These are phyloP conservation scores for Melampsora larici-populina DNA, from an alignment of 1,284 basidiomycete genomes.

Conservation along the genomic window DNA sequence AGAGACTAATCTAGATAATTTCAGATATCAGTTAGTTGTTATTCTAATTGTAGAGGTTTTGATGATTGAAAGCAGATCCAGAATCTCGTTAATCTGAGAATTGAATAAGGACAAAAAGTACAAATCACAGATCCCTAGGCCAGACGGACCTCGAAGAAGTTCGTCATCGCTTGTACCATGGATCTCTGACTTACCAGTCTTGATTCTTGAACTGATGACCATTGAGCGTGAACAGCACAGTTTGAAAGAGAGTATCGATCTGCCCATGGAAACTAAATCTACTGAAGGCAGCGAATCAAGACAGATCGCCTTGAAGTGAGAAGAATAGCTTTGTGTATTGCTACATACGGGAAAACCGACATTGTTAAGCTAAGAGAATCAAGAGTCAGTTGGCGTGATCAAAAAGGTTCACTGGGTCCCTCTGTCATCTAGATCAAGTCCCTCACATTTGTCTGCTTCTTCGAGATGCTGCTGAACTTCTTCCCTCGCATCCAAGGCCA, in stretches of 20 bases:
- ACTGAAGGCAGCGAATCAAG: slow-evolving; percentile 92
- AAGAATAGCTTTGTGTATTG: slow-evolving; percentile 99
- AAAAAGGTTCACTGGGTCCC: slow-evolving; percentile 61
- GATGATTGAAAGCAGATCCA: no score
- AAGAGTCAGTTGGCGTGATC: no score
- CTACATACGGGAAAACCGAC: slow-evolving; percentile 53
- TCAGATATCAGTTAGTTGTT: no score
- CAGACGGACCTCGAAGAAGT: no score
- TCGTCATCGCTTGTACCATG: no score
- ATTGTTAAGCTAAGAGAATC: not conserved
- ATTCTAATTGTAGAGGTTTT: no score
- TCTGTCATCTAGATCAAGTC: slow-evolving; percentile 86
- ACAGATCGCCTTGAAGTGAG: slow-evolving; percentile 92
- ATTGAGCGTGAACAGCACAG: slow-evolving; percentile 99
- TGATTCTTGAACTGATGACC: slow-evolving; percentile 99
- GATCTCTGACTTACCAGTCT: no score
- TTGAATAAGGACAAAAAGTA: no score
- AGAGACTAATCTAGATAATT: no score
- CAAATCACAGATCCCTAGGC: no score
- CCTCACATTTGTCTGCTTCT: slow-evolving; percentile 84
- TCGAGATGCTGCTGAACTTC: slow-evolving; percentile 91
- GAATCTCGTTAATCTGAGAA: no score
- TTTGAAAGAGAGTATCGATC: slow-evolving; percentile 97
- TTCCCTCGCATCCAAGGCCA: no score
- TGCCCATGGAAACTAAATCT: slow-evolving; percentile 93